Conservation (phyloP, 208 protist genomes). For the Wallacemonas sp. region DNA sequence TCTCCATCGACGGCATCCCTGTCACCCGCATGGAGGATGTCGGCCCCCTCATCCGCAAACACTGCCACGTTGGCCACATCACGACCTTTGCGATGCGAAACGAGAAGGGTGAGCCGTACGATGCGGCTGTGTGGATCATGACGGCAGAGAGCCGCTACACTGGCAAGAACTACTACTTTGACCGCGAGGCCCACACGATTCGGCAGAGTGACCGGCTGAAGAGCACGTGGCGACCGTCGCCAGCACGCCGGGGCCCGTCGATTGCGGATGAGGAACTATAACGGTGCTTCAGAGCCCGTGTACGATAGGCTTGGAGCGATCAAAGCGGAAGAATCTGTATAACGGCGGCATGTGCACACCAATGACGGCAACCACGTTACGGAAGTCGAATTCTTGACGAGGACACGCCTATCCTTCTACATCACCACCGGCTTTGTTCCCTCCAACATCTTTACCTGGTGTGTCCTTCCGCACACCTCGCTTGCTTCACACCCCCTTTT, state of each 20-base stretch:
- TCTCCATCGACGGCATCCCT: slow-evolving; percentile 5
- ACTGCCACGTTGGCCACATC: slow-evolving; percentile 14
- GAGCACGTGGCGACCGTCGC: slow-evolving; percentile 3
- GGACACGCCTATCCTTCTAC: no score
- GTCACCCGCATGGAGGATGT: slow-evolving; percentile 12
- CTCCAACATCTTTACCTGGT: background rate
- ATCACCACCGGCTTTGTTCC: background rate
- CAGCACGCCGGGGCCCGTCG: background rate
- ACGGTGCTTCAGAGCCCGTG: no score
- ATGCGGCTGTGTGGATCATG: slow-evolving; percentile 17
- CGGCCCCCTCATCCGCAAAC: slow-evolving; percentile 4
- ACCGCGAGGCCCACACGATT: slow-evolving; percentile 15
- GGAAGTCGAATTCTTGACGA: no score
- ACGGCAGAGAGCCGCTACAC: slow-evolving; percentile 17
- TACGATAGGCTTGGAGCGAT: no score
- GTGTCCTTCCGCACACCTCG: background rate
- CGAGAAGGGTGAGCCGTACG: background rate
- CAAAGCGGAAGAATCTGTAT: no score
- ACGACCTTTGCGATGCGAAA: slow-evolving; percentile 5
- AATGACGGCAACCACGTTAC: no score
- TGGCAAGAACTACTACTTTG: slow-evolving; percentile 18
- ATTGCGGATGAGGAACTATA: slow-evolving; percentile 10
- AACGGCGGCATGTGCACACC: no score
- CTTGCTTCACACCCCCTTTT: background rate
- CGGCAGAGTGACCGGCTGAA: slow-evolving; percentile 17